Conservation (phyloP, 768 basidiomycete genomes). For the Suillus alpinus region DNA sequence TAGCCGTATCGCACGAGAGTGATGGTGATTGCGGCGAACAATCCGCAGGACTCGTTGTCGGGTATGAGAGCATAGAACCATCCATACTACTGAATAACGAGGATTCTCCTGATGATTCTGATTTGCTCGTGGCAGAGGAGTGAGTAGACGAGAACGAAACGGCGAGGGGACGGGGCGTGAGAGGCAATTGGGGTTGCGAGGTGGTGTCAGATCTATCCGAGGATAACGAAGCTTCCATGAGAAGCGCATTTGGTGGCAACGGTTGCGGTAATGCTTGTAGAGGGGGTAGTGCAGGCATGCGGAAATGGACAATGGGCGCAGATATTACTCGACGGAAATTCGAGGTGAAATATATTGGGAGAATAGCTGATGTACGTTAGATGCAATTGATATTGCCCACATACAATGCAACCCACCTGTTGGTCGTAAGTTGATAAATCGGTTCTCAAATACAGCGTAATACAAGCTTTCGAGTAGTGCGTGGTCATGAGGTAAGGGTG, state of each 20-base stretch:
- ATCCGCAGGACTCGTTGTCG: constrained; percentile 20
- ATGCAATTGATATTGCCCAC: neutral
- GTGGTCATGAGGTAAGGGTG: constrained; percentile 57
- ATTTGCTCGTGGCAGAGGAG: constrained; percentile 32
- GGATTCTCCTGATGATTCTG: constrained; percentile 32
- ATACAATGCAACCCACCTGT: constrained; percentile 45
- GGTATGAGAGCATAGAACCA: constrained; percentile 20
- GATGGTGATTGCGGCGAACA: constrained; percentile 17
- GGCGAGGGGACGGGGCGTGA: constrained; percentile 38
- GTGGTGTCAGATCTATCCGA: constrained; percentile 22
- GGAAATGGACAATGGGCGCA: constrained; percentile 59
- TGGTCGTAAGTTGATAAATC: constrained; percentile 71
- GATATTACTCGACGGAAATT: constrained; percentile 66
- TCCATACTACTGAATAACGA: constrained; percentile 31
- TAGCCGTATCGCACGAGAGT: neutral
- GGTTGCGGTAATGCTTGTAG: constrained; percentile 42
- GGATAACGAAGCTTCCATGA: constrained; percentile 20
- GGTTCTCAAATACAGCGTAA: constrained; percentile 62
- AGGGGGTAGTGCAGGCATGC: constrained; percentile 71
- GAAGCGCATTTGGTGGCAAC: constrained; percentile 23
- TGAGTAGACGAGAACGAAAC: constrained; percentile 52
- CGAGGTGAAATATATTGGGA: constrained; percentile 68
- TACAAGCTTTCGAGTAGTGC: constrained; percentile 66
- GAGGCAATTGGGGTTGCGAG: constrained; percentile 11
- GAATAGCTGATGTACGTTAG: constrained; percentile 43